Conservation (phyloP, 495 filamentous ascomycete species). For the Neurospora hispaniola region DNA sequence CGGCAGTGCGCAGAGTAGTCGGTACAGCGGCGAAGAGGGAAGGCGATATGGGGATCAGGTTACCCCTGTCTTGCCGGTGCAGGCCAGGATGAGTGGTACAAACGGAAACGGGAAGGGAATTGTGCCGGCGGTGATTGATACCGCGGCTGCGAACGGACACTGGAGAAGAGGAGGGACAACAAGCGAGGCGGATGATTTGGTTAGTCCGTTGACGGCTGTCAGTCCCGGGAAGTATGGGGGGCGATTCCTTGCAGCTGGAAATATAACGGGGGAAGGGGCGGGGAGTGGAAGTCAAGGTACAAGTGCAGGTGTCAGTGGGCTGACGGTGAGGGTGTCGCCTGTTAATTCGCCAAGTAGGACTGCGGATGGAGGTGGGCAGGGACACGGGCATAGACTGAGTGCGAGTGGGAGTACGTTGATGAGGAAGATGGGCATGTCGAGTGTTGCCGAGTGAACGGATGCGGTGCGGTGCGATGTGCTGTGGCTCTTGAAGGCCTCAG, state of each 20-base stretch:
- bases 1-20: background rate
- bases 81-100: background rate
- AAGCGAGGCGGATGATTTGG: background rate
- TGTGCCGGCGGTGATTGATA: background rate
- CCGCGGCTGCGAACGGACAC: background rate
- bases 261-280: background rate
- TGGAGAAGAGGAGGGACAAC: background rate
- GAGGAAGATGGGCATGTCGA: background rate
- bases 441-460: background rate
- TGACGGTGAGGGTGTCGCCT: background rate
- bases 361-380: background rate
- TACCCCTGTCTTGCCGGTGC: background rate
- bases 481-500: background rate
- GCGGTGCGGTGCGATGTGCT: background rate
- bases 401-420: background rate
- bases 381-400: background rate
- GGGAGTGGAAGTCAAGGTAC: background rate
- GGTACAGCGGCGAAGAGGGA: background rate
- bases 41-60: background rate
- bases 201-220: background rate
- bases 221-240: background rate
- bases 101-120: background rate
- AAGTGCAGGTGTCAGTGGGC: background rate
- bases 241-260: background rate
- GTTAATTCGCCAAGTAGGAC: background rate